Evolutionary conservation across 192 early-diverging fungal genomes (phyloP).

Genomic region (Linnemannia exigua): DNA sequence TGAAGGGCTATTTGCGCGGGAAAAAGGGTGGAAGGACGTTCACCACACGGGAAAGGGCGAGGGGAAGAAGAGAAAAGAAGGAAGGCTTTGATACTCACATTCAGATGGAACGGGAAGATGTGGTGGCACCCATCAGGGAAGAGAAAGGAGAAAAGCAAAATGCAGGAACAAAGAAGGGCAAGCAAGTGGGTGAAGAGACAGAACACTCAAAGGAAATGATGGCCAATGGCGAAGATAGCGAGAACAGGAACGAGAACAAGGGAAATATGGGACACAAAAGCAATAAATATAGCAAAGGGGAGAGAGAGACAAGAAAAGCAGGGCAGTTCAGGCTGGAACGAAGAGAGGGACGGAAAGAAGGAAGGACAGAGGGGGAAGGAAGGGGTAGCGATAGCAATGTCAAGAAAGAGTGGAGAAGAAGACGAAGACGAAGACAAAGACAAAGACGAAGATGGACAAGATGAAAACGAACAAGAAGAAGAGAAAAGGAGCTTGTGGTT

Average conservation of each 20-base stretch:
- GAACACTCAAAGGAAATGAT: background rate
- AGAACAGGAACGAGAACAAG: background rate
- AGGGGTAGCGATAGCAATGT: background rate
- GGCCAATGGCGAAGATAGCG: background rate
- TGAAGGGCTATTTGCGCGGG: background rate
- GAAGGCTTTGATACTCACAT: background rate
- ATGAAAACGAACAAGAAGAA: background rate
- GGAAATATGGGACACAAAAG: background rate
- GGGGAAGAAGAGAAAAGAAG: too few relatives aligned
- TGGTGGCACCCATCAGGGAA: background rate
- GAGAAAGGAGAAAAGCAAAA: background rate
- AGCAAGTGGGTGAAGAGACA: background rate
- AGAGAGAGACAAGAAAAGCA: background rate
- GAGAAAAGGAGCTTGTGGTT: background rate
- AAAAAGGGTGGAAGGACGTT: background rate
- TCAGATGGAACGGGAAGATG: background rate
- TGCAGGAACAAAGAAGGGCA: constrained; percentile 2
- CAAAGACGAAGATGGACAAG: background rate
- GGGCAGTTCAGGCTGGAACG: background rate
- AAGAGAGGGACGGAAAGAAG: background rate
- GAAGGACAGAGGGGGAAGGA: background rate
- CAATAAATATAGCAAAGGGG: background rate
- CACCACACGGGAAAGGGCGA: background rate
- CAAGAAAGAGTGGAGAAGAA: background rate
- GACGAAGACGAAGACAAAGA: background rate